phyloP scores from a whole-genome alignment of 139 green algal genomes.

The Marvania coccoides region DNA sequence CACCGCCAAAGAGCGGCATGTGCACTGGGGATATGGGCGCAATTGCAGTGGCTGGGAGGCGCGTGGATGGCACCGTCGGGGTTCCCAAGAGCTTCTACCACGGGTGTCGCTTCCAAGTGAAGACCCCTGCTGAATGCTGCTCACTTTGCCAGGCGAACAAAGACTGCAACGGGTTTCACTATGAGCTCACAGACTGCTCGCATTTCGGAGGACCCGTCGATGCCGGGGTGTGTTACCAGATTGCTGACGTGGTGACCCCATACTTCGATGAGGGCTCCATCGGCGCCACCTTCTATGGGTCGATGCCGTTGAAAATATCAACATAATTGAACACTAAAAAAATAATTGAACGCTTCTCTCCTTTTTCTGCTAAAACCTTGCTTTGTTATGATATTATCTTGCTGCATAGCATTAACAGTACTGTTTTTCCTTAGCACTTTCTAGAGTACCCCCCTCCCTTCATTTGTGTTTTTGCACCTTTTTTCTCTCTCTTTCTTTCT shows the following conservation, averaged over 20 bases:
- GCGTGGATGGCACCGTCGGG: no score
- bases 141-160: background rate
- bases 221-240: background rate
- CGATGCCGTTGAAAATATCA: background rate
- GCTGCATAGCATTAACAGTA: background rate
- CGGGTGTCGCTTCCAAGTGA: background rate
- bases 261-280: background rate
- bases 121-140: constrained; percentile 1
- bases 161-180: background rate
- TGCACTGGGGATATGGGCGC: background rate
- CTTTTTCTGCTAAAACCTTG: background rate
- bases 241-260: background rate
- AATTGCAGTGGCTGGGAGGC: background rate
- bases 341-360: background rate
- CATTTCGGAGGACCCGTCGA: constrained; percentile 1
- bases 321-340: background rate
- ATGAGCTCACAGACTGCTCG: constrained; percentile 6
- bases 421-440: no score
- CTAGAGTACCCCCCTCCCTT: no score
- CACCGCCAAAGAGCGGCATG: background rate
- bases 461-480: no score
- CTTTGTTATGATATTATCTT: background rate
- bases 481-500: no score
- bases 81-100: background rate
- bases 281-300: background rate